Percentiles rank a stretch among this genome's conserved stretches.
Conservation (phyloP, 495 filamentous ascomycete genomes). For the Penicillium cataractarum region DNA sequence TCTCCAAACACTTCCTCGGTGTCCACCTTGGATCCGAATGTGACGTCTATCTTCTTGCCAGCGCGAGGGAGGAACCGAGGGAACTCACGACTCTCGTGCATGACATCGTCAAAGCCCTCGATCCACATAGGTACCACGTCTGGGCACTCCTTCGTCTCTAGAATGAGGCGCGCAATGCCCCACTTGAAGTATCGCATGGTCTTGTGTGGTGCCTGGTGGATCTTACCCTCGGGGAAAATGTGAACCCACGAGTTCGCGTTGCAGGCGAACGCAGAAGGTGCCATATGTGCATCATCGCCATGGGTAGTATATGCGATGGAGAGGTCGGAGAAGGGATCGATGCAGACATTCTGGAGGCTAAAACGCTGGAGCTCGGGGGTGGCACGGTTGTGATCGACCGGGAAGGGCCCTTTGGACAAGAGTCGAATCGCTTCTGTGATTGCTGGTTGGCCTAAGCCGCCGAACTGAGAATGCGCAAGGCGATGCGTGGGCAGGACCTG, state of each 20-base stretch:
- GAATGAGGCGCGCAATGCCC: constrained; percentile 86
- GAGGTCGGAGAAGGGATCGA: constrained; percentile 52
- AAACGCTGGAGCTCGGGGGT: constrained; percentile 41
- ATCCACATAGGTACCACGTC: constrained; percentile 93
- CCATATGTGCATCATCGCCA: constrained; percentile 59
- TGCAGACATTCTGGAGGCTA: constrained; percentile 47
- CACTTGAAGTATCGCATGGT: constrained; percentile 97
- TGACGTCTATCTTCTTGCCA: constrained; percentile 70
- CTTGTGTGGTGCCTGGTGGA: constrained; percentile 81
- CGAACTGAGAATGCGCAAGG: constrained; percentile 64
- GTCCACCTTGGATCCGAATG: constrained; percentile 64
- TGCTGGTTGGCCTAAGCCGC: constrained; percentile 84
- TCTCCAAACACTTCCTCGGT: constrained; percentile 61
- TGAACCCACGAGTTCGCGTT: constrained; percentile 81
- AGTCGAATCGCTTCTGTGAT: constrained; percentile 85
- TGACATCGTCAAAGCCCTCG: constrained; percentile 80
- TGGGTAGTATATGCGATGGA: constrained; percentile 54
- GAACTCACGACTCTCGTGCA: constrained; percentile 77
- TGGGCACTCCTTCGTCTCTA: constrained; percentile 81
- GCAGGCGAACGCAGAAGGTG: constrained; percentile 60
- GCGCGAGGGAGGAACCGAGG: constrained; percentile 83
- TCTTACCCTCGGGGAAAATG: constrained; percentile 92
- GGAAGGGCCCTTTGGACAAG: constrained; percentile 67
- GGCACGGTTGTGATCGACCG: constrained; percentile 41
- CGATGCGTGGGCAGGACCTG: constrained; percentile 91